These are phyloP conservation scores for Linnemannia exigua DNA, from an alignment of 192 early-diverging fungal species.

Conservation along the genomic window DNA sequence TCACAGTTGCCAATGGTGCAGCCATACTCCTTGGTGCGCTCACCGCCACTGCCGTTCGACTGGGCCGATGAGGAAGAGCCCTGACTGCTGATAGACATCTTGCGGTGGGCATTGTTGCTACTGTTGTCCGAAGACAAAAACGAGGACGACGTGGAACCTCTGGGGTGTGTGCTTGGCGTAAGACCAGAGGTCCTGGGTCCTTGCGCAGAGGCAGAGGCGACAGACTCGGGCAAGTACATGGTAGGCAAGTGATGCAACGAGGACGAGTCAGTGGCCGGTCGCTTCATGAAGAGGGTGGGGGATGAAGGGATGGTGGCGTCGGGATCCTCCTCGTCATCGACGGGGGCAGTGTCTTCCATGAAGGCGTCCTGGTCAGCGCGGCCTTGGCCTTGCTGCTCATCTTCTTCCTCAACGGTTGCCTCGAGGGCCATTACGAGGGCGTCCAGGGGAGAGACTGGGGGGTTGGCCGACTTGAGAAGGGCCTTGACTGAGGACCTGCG, in stretches of 20 bases:
- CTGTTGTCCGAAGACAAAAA: not conserved
- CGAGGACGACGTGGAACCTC: not conserved
- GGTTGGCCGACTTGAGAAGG: slow-evolving; percentile 30
- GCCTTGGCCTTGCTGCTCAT: not conserved
- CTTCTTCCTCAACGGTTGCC: slow-evolving; percentile 48
- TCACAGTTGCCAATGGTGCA: slow-evolving; percentile 69
- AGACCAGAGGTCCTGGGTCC: slow-evolving; percentile 1
- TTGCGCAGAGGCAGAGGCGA: not conserved
- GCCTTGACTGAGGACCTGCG: slow-evolving; percentile 48
- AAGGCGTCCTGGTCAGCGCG: not conserved
- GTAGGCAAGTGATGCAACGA: slow-evolving; percentile 48
- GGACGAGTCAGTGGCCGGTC: slow-evolving; percentile 12
- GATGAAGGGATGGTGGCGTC: slow-evolving; percentile 55
- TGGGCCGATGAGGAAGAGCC: slow-evolving; percentile 33
- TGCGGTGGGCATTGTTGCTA: slow-evolving; percentile 11
- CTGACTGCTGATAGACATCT: slow-evolving; percentile 54
- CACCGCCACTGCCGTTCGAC: slow-evolving; percentile 16
- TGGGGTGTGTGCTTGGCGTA: slow-evolving; percentile 20
- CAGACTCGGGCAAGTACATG: slow-evolving; percentile 36
- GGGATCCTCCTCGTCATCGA: slow-evolving; percentile 43
- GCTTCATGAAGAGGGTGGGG: slow-evolving; percentile 46
- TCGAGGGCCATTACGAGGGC: slow-evolving; percentile 60
- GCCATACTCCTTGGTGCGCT: slow-evolving; percentile 35
- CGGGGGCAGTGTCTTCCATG: not conserved
- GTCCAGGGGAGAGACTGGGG: slow-evolving; percentile 54